phyloP scores from a whole-genome alignment of 352 stramenopile species.

The Pythium vanterpoolii region DNA sequence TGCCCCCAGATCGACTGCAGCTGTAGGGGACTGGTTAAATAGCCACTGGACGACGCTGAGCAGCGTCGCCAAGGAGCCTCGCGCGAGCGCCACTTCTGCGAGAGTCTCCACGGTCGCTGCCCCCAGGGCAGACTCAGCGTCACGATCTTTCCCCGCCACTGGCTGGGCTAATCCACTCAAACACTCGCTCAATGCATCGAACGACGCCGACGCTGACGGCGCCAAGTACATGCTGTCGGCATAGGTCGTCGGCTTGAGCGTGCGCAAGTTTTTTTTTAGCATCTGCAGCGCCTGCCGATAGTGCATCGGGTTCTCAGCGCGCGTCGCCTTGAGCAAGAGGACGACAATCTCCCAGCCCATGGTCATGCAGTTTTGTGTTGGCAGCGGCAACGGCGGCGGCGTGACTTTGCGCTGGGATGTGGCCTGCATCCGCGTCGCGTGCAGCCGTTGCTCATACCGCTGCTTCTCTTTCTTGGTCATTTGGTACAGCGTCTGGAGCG shows the following conservation, averaged over 20 bases:
- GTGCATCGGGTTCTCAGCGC: slow-evolving; percentile 54
- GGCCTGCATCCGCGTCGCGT: slow-evolving; percentile 46
- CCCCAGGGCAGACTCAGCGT: slow-evolving; percentile 33
- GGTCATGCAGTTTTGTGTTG: slow-evolving; percentile 79
- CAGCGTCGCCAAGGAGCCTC: slow-evolving; percentile 69
- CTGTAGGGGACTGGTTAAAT: slow-evolving; percentile 47
- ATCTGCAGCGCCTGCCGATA: slow-evolving; percentile 72
- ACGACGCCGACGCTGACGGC: slow-evolving; percentile 64
- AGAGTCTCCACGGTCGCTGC: slow-evolving; percentile 70
- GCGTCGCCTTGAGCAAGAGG: slow-evolving; percentile 67
- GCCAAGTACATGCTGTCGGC: slow-evolving; percentile 82
- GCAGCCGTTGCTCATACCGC: slow-evolving; percentile 64
- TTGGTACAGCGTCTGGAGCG: slow-evolving; percentile 69
- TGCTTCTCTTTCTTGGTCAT: slow-evolving; percentile 82
- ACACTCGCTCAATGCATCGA: slow-evolving; percentile 73
- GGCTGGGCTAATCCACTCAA: slow-evolving; percentile 43
- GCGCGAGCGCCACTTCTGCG: slow-evolving; percentile 63
- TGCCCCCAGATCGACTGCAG: slow-evolving; percentile 45
- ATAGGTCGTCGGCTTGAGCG: slow-evolving; percentile 79
- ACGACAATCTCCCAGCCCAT: slow-evolving; percentile 84
- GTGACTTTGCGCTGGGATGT: slow-evolving; percentile 67
- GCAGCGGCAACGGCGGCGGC: slow-evolving; percentile 67
- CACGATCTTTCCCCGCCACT: slow-evolving; percentile 9
- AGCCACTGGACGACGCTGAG: slow-evolving; percentile 71
- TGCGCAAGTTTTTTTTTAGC: slow-evolving; percentile 62